A percentile compares a stretch with the other conserved stretches of the same genome.
Conservation (phyloP, 106 monocot species). For the Narthecium ossifragum region DNA sequence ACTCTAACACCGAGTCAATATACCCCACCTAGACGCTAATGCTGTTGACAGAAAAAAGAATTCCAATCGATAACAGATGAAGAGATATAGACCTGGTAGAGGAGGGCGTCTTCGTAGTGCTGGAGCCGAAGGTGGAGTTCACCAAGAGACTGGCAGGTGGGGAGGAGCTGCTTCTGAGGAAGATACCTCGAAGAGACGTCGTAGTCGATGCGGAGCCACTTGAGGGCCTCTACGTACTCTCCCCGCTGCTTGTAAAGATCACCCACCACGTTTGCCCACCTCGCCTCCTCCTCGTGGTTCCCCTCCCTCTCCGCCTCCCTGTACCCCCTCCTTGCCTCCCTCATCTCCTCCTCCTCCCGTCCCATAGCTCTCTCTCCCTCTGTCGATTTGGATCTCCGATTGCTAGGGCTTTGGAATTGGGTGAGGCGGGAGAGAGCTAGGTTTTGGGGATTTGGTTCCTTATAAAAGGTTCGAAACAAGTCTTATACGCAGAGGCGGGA, state of each 20-base stretch:
- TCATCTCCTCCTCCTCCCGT: conserved; percentile 57
- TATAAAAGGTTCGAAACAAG: too few relatives aligned
- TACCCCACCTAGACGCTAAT: too few relatives aligned
- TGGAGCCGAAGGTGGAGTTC: conserved; percentile 79
- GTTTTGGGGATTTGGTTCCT: too few relatives aligned
- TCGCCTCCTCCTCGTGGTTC: conserved; percentile 74
- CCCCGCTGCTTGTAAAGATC: conserved; percentile 71
- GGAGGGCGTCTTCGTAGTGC: conserved; percentile 53
- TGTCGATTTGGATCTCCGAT: neutral
- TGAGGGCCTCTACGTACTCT: conserved; percentile 83
- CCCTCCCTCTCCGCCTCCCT: conserved; percentile 54
- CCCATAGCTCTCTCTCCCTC: conserved; percentile 16
- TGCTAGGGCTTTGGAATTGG: too few relatives aligned
- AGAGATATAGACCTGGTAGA: conserved; percentile 50
- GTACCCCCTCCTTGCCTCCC: conserved; percentile 58
- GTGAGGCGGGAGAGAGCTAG: too few relatives aligned
- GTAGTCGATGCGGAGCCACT: conserved; percentile 86
- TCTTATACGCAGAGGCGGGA: too few relatives aligned
- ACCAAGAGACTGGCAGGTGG: conserved; percentile 92
- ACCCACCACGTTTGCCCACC: conserved; percentile 85
- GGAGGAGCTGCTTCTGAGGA: conserved; percentile 80
- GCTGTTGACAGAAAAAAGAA: too few relatives aligned
- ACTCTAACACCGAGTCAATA: too few relatives aligned
- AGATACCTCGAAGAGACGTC: conserved; percentile 66
- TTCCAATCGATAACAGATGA: too few relatives aligned